Evolutionary conservation across 2,329 filamentous ascomycete species (phyloP), one percentile per base, ranked within the genome.

Genomic region (Sordariomycetes sp.): DNA sequence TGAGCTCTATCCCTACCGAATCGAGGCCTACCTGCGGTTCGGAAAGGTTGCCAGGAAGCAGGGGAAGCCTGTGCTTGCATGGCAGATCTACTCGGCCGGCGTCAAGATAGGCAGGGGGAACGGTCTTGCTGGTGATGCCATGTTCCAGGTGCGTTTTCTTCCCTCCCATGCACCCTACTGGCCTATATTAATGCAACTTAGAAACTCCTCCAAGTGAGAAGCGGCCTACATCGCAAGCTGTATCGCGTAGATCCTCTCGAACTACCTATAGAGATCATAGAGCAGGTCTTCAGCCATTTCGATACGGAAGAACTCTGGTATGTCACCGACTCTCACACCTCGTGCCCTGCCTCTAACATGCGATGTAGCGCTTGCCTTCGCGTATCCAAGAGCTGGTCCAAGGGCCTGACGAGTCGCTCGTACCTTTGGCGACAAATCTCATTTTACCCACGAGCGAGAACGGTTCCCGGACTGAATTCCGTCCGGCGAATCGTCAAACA

Each of bases 21-120:
- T 73, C 18, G 72, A 76, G 62, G 74, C 74, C 8, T 76, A 76
- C 59, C 67, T 76, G 8, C 70, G 74, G 3, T 62, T 76, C 4
- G 73, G 71, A 1, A 75, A 76, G 61, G 64, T 74, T 58, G 66
- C 70, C 5, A 66, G 71, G 10, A 64, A 73, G 2, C 67, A 71
- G 58, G 71, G 71, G 61, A 69, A 74, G 10, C 58, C 68, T 43
- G 67, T 70, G 25, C 69, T 71, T 54, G 74, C 74, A 1, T 74
- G 72, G 70, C 70, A 69, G 35, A 61, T 75, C 10, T 74, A 73
- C 60, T 71, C 61, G 58, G 68, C 72, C 12, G 74, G 73, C 3
- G 68, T 75, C 53, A 67, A 74, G 40, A 68, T 68, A 24, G 66
- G 64, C 37, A 63, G 65, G 46, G 62, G 60, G 22, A 63, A 67